Evolutionary conservation across 768 basidiomycete genomes (phyloP), one percentile per base, ranked within the genome.

Genomic region (Termitomyces sp.): DNA sequence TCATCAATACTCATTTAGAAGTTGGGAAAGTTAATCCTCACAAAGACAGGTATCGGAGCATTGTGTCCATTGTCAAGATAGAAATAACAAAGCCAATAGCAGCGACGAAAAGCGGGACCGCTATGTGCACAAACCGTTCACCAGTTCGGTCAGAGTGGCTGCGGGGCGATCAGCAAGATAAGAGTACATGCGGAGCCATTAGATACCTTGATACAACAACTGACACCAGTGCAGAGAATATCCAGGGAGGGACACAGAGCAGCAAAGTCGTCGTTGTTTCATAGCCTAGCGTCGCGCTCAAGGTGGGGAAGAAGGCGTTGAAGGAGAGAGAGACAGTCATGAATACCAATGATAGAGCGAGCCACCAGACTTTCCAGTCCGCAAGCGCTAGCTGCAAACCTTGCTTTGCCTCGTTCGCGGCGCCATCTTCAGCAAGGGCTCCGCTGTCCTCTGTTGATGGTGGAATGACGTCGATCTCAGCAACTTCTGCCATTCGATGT

Each of bases 351-450:
- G 85, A 78, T 30, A 90, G 55, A 20, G 87, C 78, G 45, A 95
- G 76, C 81, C 82, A 89, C 87, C 91, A 94, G 40, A 94, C 89
- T 68, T 86, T 89, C 87, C 86, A 85, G 65, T 94, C 92, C 20
- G 75, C 76, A 56, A 92, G 49, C 0, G 92, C 88, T 59, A 88
- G 70, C 40, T 72, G 65, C 2, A 94, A 66, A 2, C 90, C 90
- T 24, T 71, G 68, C 14, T 67, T 63, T 16, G 72, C 71, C 5
- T 69, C 60, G 16, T 59, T 48, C 13, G 22, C 35, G 26, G n/a
- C 33, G 1, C 33, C 26, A 45, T 49, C 51, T 24, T 26, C 33
- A 10, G 35, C 20, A 32, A 40, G 22, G 7, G 40, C 14, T 13
- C 35, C 32, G 24, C n/a, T 58, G 38, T 26, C 33, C n/a, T 50